Base-by-base conservation (phyloP, 2,329 filamentous ascomycete species). In the Beauveria caledonica region DNA sequence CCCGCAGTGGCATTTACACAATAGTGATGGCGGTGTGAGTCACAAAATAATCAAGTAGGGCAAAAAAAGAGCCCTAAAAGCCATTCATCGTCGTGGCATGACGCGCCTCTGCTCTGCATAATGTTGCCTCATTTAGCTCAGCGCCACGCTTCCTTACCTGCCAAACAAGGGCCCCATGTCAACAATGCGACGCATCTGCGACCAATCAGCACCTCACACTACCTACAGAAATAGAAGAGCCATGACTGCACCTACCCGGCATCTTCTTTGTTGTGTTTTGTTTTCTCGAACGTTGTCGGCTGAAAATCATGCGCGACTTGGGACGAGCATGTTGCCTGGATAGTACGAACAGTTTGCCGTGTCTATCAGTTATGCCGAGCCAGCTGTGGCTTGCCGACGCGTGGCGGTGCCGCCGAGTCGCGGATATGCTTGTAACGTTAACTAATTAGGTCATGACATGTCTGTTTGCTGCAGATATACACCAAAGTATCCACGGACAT, bases 41-140 rank as follows among this genome's bases (percentile, higher is more conserved):
- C 4, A 15, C 33, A 36, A 36, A 6, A 36, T 5, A 36, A 36
- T 36, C 3, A 15, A 36, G 33, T 5, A 10, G 29, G 10, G 13
- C 5, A 36, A 5, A 1, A 15, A 15, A 36, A 36, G 33, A 7
- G 27, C 29, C 6, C 10, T 27, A n/a, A 27, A 27, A 49, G 27
- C 48, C 27, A 23, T 56, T 42, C 50, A 50, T 58, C 25, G 23
- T 17, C 45, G 40, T 33, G 8, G n/a, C 13, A 51, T 58, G 29
- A 58, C 19, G 46, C 55, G 46, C 36, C 45, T 25, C 45, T 49
- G 51, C 42, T 46, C 40, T 56, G 56, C 56, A 58, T 58, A 58
- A 58, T 44, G 21, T n/a, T 51, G 5, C 56, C 56, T 51, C 56
- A 58, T 58, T 58, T 58, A 29, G 45, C 45, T 23, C n/a, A 36